A percentile compares a stretch with the other conserved stretches of the same genome.
These are phyloP conservation scores for Fragaria iinumae DNA, from an alignment of 306 rosid species.

Conservation along the genomic window DNA sequence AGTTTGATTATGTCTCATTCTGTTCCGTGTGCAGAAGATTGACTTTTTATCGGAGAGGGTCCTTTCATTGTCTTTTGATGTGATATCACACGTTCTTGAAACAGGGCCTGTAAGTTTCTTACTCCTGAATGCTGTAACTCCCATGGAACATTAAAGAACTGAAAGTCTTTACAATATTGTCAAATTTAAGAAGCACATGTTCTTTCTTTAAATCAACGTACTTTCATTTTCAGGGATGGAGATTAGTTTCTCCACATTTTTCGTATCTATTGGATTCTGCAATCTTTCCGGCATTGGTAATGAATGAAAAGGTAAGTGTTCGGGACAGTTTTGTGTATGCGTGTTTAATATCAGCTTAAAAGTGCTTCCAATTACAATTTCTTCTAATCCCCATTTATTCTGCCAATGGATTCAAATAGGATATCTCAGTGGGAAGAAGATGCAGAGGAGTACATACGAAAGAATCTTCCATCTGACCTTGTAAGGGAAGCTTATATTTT, in stretches of 20 bases:
- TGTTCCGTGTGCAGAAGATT: constrained; percentile 59
- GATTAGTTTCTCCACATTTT: constrained; percentile 85
- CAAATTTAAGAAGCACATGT: background rate
- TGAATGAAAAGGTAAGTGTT: constrained; percentile 76
- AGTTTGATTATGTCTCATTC: constrained; percentile 16
- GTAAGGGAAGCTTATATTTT: constrained; percentile 41
- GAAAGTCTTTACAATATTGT: background rate
- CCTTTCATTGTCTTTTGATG: constrained; percentile 73
- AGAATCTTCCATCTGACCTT: constrained; percentile 89
- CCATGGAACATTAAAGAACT: background rate
- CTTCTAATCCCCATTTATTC: constrained; percentile 12
- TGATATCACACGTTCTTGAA: constrained; percentile 79
- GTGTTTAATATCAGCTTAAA: background rate
- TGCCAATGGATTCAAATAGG: constrained; percentile 49
- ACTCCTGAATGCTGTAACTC: background rate
- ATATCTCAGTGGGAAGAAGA: constrained; percentile 89
- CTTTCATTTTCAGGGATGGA: constrained; percentile 78
- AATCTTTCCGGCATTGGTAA: constrained; percentile 67
- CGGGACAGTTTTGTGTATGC: background rate
- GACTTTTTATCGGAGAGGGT: constrained; percentile 67
- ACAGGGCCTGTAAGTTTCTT: constrained; percentile 69
- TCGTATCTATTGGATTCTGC: constrained; percentile 66
- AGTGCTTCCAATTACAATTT: background rate
- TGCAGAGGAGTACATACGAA: constrained; percentile 74
- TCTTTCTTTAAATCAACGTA: constrained; percentile 18